These are phyloP conservation scores for Gentiana straminea DNA, from an alignment of 257 asterid genomes.

Conservation along the genomic window DNA sequence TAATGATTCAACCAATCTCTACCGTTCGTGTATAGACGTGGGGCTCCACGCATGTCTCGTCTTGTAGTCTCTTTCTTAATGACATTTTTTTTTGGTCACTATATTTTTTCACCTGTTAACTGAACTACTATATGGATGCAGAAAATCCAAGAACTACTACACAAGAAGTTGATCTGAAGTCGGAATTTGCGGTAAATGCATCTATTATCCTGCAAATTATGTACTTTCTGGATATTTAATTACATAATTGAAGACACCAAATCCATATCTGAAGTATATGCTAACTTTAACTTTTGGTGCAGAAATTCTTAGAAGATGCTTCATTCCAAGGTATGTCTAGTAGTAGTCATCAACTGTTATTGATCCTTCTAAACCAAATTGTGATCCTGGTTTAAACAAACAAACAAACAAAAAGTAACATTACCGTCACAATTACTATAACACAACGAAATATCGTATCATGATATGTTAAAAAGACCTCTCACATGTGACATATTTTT, in stretches of 20 bases:
- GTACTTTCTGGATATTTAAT: neutral
- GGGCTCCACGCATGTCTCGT: neutral
- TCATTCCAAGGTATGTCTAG: conserved; percentile 49
- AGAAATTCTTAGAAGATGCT: conserved; percentile 64
- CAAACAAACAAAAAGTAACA: too few relatives aligned
- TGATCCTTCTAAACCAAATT: neutral
- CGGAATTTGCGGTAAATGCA: conserved; percentile 48
- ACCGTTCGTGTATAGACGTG: neutral
- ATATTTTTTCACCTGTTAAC: neutral
- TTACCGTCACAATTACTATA: too few relatives aligned
- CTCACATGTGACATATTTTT: too few relatives aligned
- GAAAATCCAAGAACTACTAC: conserved; percentile 20
- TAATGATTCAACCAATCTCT: conserved; percentile 6
- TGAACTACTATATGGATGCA: conserved; percentile 18
- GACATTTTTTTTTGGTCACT: neutral
- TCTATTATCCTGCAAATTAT: neutral
- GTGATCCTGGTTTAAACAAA: too few relatives aligned
- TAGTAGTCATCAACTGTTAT: neutral
- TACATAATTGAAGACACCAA: neutral
- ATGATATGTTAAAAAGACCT: too few relatives aligned
- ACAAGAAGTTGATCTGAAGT: conserved; percentile 36
- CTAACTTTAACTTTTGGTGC: conserved; percentile 21
- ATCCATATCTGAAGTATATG: conserved; percentile 6
- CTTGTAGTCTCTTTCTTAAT: conserved; percentile 4
- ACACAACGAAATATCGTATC: too few relatives aligned